phyloP scores from a whole-genome alignment of 225 moss, liverwort and hornwort genomes.

The Pleurozium schreberi region DNA sequence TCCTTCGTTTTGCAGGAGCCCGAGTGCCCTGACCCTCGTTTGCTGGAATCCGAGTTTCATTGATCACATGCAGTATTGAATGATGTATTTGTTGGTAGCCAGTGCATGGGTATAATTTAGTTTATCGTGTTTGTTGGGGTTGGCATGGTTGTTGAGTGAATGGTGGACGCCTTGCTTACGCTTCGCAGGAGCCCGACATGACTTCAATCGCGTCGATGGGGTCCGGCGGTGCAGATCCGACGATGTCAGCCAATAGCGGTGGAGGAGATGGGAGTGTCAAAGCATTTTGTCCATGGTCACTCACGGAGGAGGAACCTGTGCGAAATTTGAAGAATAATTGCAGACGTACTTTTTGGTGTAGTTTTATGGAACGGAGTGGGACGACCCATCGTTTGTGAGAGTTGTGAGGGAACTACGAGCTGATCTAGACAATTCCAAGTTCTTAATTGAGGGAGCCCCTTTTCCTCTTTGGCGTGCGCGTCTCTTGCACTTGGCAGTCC shows the following conservation, averaged over 20 bases:
- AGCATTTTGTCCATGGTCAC: not conserved
- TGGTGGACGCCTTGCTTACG: too few relatives aligned
- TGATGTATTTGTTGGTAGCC: not conserved
- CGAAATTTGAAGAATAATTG: not conserved
- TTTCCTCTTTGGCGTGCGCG: accelerated
- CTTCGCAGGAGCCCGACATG: not conserved
- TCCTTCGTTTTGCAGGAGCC: not conserved
- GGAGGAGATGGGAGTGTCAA: not conserved
- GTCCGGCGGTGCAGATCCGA: not conserved
- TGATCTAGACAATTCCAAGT: too few relatives aligned
- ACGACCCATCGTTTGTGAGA: accelerated
- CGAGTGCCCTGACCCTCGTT: not conserved
- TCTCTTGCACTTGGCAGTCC: not conserved
- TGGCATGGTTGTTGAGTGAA: not conserved
- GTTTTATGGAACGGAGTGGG: too few relatives aligned
- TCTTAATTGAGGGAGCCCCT: accelerated
- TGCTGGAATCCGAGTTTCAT: not conserved
- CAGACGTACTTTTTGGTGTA: too few relatives aligned
- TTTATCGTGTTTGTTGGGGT: not conserved
- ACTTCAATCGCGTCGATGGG: too few relatives aligned
- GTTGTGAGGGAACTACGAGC: not conserved
- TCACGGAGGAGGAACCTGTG: not conserved
- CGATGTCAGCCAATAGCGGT: too few relatives aligned
- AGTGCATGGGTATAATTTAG: not conserved
- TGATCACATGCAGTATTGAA: too few relatives aligned